phyloP scores from a whole-genome alignment of 441 rosid genomes.

The Croton setiger region DNA sequence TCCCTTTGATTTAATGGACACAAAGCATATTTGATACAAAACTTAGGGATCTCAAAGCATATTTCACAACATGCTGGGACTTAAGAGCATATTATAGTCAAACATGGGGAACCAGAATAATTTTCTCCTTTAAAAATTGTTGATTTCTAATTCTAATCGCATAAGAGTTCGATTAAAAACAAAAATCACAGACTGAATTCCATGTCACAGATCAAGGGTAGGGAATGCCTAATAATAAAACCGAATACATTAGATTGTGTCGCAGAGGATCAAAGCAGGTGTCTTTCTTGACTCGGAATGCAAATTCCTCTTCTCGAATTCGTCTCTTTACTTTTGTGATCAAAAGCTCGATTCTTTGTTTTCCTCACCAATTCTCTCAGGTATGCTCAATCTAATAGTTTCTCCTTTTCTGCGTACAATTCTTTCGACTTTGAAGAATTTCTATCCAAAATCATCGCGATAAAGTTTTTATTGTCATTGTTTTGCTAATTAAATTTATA shows the following conservation, averaged over 20 bases:
- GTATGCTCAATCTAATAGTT: slow-evolving; percentile 1
- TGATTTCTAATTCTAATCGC: neutral
- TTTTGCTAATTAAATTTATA: neutral
- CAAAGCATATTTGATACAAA: no score
- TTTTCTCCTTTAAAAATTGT: no score
- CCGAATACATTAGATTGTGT: neutral
- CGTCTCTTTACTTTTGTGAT: neutral
- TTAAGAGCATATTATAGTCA: no score
- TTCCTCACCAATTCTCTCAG: neutral
- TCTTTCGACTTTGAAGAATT: neutral
- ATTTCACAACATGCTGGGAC: no score
- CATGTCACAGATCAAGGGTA: neutral
- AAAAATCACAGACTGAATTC: no score
- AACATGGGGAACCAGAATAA: no score
- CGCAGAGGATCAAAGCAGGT: neutral
- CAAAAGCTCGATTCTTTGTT: neutral
- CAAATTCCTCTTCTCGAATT: neutral
- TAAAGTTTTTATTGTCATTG: neutral
- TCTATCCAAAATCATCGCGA: neutral
- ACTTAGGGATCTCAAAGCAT: no score
- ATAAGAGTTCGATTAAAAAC: no score
- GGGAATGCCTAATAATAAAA: neutral
- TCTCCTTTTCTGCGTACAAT: neutral
- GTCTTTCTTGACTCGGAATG: slow-evolving; percentile 7
- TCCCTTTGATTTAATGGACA: no score